Base-by-base conservation (phyloP, 345 rosid genomes). In the Heritiera fomes region DNA sequence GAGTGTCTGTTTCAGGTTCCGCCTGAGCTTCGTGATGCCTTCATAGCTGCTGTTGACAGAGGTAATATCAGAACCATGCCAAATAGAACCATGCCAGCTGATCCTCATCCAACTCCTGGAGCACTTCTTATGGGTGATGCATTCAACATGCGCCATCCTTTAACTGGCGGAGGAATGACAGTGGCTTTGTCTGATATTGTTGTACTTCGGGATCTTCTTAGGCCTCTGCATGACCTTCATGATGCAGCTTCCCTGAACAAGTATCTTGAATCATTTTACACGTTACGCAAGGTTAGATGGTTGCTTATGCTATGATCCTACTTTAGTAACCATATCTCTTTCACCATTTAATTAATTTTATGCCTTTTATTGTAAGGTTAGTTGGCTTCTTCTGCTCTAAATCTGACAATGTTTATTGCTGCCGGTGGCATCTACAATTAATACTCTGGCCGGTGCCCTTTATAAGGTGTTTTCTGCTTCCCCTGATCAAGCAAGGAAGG, bases 121-220 rank as follows among this genome's bases (percentile, higher is more conserved):
- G 91, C 91, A 13, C 73, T 88, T 28, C 84, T 88, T 45, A 41
- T 88, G 79, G 91, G 90, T 2, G 91, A 87, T 58, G 88, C 91
- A 5, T 87, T 88, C 81, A 88, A 88, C 75, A 87, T 88, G 91
- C 87, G 90, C 1, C 91, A 88, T 80, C 91, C 91, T 52, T 74
- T 87, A 79, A 88, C 90, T 1, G 91, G 91, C 10, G 91, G 91
- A 0, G 91, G 91, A 78, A 88, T 88, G 91, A 88, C 91, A 3
- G 91, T 87, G 1, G 87, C 90, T 2, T 79, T 88, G 62, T 82
- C 91, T 3, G 91, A 88, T 50, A 88, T 88, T 41, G 90, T 87
- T 38, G 85, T 88, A 12, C 87, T 88, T 8, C 87, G 88, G 2
- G 82, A 87, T 65, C 86, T 88, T 1, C 77, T 87, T 11, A 85